Evolutionary conservation across 108 stramenopile genomes (phyloP), one percentile per base, ranked within the genome.

Genomic region (Pseudonitzschia multiseries): DNA sequence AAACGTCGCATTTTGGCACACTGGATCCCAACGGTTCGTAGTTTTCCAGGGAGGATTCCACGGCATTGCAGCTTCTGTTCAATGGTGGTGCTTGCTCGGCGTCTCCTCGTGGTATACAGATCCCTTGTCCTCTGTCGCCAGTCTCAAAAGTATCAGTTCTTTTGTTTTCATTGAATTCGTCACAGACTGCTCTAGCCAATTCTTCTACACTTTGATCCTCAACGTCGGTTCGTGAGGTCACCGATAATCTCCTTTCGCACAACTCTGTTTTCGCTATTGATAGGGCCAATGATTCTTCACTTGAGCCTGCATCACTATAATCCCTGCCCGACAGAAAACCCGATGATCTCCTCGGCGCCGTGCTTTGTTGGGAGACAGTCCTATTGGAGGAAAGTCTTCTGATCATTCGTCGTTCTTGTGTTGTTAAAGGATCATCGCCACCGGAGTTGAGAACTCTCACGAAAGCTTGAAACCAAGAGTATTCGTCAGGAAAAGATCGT

Each of bases 401-500:
- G 46, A 48, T 56, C 54, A 26, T 26, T 56, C 54, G 54, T 56
- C 54, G 54, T 26, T 56, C 54, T 56, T 56, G 54, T 2, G 10
- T 20, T 26, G 54, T 26, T 24, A 56, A 10, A 26, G 54, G 54
- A 26, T 56, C 54, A 24, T 56, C 54, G 12, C 54, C 54, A 2
- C 54, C 54, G 5, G 54, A 56, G 2, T 56, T 56, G 9, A 56
- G 54, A 26, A 56, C 54, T 26, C 9, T 24, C 5, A 56, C 22
- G 26, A 56, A 56, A 6, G 54, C 54, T 56, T 56, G 54, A 56
- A 56, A 56, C 54, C 54, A 56, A 4, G 54, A 26, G 54, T 56
- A 56, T 3, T 56, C 54, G 26, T 56, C 54, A 10, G 54, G 54
- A 56, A 56, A 56, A 26, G 2, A 0, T 26, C 24, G 2, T 56